phyloP scores from a whole-genome alignment of 139 green algal genomes.

The Yamagishiella unicocca region DNA sequence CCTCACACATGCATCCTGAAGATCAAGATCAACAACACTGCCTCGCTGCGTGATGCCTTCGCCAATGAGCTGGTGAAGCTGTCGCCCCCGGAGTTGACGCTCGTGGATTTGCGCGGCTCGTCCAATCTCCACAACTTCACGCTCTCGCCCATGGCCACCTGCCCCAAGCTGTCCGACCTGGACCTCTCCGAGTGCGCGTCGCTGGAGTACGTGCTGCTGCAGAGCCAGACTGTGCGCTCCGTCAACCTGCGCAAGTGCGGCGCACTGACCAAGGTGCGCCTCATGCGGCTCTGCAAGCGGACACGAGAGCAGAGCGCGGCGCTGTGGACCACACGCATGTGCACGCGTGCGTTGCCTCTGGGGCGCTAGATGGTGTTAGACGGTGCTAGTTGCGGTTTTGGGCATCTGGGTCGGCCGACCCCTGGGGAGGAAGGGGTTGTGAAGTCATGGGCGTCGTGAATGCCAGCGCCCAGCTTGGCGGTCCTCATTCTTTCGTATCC shows the following conservation, averaged over 20 bases:
- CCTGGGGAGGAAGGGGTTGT: too few relatives aligned
- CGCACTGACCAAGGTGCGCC: slow-evolving; percentile 71
- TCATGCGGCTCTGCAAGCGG: too few relatives aligned
- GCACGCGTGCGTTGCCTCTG: too few relatives aligned
- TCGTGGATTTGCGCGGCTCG: slow-evolving; percentile 66
- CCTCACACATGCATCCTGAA: slow-evolving; percentile 41
- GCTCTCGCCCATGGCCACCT: slow-evolving; percentile 72
- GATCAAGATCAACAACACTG: slow-evolving; percentile 73
- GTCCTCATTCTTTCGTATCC: too few relatives aligned
- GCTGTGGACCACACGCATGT: too few relatives aligned
- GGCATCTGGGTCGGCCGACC: too few relatives aligned
- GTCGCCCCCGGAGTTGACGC: slow-evolving; percentile 73
- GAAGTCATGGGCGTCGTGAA: too few relatives aligned
- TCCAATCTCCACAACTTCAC: slow-evolving; percentile 78
- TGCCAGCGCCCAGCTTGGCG: too few relatives aligned
- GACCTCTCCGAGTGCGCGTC: slow-evolving; percentile 70
- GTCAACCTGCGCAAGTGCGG: slow-evolving; percentile 71
- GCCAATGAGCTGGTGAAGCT: slow-evolving; percentile 83
- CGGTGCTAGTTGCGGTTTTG: too few relatives aligned
- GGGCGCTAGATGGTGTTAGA: too few relatives aligned
- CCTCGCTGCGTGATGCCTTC: slow-evolving; percentile 80
- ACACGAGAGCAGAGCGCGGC: too few relatives aligned
- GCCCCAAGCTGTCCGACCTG: slow-evolving; percentile 73
- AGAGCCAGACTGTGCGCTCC: slow-evolving; percentile 68
- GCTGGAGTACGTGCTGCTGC: slow-evolving; percentile 78